A percentile compares a stretch with the other conserved stretches of the same genome.
Conservation (phyloP, 306 rosid genomes). For the Cucumis hystrix region DNA sequence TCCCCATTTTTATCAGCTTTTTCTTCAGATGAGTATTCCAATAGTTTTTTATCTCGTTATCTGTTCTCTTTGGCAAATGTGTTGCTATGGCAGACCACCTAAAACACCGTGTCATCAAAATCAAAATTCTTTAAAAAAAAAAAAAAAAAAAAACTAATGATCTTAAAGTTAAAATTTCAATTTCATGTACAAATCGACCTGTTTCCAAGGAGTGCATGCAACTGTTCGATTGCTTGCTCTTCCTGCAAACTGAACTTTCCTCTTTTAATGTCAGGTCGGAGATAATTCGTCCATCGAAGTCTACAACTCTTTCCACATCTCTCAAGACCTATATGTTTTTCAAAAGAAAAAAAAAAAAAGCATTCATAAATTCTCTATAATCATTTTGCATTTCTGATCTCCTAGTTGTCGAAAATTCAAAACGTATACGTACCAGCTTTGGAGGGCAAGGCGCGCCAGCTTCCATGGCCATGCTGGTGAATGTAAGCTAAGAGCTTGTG, state of each 20-base stretch:
- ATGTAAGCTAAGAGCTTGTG: conserved; percentile 89
- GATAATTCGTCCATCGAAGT: conserved; percentile 93
- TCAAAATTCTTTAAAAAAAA: neutral
- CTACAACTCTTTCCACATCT: conserved; percentile 97
- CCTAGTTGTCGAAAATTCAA: neutral
- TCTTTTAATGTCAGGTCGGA: conserved; percentile 94
- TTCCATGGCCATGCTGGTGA: conserved; percentile 95
- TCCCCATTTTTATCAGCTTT: conserved; percentile 81
- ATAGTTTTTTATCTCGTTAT: conserved; percentile 86
- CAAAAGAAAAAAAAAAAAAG: too few relatives aligned
- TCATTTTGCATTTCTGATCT: too few relatives aligned
- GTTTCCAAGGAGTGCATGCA: conserved; percentile 93
- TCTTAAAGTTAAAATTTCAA: too few relatives aligned
- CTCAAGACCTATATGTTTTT: conserved; percentile 46
- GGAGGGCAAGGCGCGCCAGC: conserved; percentile 94
- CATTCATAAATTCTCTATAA: neutral
- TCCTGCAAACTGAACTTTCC: conserved; percentile 92
- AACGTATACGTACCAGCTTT: conserved; percentile 53
- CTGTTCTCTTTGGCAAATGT: conserved; percentile 86
- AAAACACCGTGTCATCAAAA: neutral
- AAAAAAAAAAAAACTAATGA: too few relatives aligned
- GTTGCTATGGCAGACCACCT: conserved; percentile 99
- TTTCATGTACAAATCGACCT: conserved; percentile 25
- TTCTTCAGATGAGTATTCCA: conserved; percentile 97
- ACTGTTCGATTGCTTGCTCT: conserved; percentile 90